Evolutionary conservation across 345 rosid genomes (phyloP), one percentile per base, ranked within the genome.

Genomic region (Boechera retrofracta): DNA sequence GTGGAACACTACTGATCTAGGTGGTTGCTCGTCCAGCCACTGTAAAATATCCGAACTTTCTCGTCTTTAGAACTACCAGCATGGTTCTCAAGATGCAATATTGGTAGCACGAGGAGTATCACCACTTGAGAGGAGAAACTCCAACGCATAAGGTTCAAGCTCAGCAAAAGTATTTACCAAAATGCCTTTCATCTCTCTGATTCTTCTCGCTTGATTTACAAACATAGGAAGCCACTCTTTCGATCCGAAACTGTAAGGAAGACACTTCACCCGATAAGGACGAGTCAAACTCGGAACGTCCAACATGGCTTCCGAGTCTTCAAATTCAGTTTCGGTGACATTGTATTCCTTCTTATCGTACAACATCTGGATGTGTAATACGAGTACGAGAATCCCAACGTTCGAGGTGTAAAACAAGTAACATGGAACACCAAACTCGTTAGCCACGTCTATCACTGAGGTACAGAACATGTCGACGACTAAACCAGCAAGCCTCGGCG

Each of bases 401-500:
- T 75, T 63, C 0, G 86, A 78, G 2, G 88, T 75, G 77, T 51
- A 86, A 67, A 82, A 88, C 31, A 86, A 6, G 48, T 89, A 88
- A 55, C 77, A 79, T 2, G 95, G 87, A 9, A 83, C 75, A 0
- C 77, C 60, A 9, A 86, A 35, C 33, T 88, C 86, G 32, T 77
- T 48, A 0, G 90, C 91, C 0, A 88, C 79, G 1, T 85, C 88
- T 1, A 83, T 78, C 84, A 85, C 75, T 5, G 77, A 10, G 0
- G 80, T 81, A 75, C 86, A 88, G 16, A 80, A 84, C 89, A 90
- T 69, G 76, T 84, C 95, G 0, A 86, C 33, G 13, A 88, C 80
- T 12, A 89, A 62, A 2, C 89, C 89, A 2, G 81, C 88, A 1
- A 89, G 48, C 7, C 11, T 59, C 12, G 86, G 71, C 2, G 81